Evolutionary conservation across 2,329 filamentous ascomycete genomes (phyloP).

Genomic region (Fusarium buxicola): DNA sequence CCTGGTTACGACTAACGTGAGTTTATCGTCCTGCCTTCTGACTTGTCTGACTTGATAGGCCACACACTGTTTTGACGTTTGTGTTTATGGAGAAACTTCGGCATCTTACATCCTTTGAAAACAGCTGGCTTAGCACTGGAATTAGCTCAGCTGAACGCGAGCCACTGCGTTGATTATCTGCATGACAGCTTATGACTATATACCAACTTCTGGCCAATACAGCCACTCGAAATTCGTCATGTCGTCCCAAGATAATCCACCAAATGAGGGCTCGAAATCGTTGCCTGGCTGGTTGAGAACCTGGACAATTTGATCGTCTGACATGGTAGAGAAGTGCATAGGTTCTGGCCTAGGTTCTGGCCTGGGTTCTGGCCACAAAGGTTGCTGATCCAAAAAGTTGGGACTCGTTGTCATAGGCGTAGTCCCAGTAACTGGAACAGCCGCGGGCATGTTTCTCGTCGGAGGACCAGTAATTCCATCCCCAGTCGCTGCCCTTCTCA

Average conservation of each 20-base stretch:
- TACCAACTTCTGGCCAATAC: constrained; percentile 61
- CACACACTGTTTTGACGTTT: constrained; percentile 59
- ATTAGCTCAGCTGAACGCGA: constrained; percentile 19
- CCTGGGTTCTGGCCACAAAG: constrained; percentile 61
- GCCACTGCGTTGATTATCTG: constrained; percentile 26
- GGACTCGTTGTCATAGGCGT: constrained; percentile 36
- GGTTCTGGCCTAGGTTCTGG: constrained; percentile 64
- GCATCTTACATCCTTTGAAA: constrained; percentile 46
- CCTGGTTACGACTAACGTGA: constrained; percentile 58
- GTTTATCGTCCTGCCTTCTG: constrained; percentile 1
- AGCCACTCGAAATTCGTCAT: constrained; percentile 69
- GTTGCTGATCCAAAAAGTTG: constrained; percentile 46
- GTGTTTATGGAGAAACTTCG: constrained; percentile 60
- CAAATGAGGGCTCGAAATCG: constrained; percentile 66
- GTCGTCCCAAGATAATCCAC: constrained; percentile 69
- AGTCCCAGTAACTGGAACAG: constrained; percentile 27
- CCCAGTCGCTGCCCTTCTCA: constrained; percentile 51
- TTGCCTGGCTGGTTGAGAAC: constrained; percentile 72
- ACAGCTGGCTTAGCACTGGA: constrained; percentile 32
- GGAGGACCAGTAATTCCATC: constrained; percentile 28
- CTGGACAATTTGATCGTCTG: constrained; percentile 74
- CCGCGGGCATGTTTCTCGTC: constrained; percentile 26
- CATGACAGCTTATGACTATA: constrained; percentile 13
- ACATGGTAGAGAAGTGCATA: constrained; percentile 75
- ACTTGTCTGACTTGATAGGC: constrained; percentile 44